phyloP scores from a whole-genome alignment of 2,329 filamentous ascomycete species.

The Fusarium buharicum region DNA sequence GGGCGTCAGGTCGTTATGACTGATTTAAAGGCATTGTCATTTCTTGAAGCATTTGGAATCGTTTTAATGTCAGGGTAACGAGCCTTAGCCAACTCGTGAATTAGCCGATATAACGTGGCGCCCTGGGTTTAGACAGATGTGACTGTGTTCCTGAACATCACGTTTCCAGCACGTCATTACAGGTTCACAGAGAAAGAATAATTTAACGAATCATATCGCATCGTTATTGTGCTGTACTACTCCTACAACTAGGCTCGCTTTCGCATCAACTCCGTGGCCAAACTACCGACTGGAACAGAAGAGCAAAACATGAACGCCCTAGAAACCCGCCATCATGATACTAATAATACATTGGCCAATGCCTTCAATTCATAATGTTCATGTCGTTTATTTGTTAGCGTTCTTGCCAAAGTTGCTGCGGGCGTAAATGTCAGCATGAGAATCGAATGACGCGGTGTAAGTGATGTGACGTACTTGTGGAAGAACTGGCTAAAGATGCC shows the following conservation, averaged over 20 bases:
- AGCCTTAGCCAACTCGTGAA: neutral
- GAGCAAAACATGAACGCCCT: neutral
- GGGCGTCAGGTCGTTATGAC: conserved; percentile 16
- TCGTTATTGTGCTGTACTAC: conserved; percentile 17
- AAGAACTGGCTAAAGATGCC: conserved; percentile 67
- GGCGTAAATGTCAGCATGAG: neutral
- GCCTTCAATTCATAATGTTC: conserved; percentile 6
- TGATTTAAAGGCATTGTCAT: conserved; percentile 7
- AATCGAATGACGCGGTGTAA: neutral
- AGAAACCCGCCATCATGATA: neutral
- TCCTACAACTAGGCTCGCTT: conserved; percentile 25
- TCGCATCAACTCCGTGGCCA: conserved; percentile 15
- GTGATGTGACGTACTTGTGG: conserved; percentile 61
- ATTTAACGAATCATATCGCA: neutral
- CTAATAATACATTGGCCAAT: conserved; percentile 17
- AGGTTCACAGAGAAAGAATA: neutral
- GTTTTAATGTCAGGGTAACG: neutral
- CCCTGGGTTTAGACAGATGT: neutral
- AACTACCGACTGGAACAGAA: conserved; percentile 7
- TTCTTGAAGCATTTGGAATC: neutral
- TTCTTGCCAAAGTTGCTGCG: conserved; percentile 51
- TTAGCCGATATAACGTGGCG: neutral
- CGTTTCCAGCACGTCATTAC: neutral
- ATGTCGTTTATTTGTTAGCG: conserved; percentile 42
- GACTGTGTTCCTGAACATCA: conserved; percentile 18